Evolutionary conservation across 257 asterid species (phyloP).

Genomic region (Rhazya stricta): DNA sequence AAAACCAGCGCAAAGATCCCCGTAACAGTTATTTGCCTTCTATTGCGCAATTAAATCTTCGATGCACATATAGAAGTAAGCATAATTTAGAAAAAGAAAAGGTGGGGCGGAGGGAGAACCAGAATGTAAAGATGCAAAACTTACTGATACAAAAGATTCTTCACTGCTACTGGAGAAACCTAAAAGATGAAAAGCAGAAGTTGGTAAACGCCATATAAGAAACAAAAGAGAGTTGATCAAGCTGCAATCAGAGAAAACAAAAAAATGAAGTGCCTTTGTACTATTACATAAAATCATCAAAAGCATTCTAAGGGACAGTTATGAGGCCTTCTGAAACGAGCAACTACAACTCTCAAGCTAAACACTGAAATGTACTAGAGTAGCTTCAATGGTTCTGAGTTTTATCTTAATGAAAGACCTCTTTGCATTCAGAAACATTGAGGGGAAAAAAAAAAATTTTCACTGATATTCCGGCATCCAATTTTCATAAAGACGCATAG

Average conservation of each 20-base stretch:
- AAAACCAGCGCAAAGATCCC: neutral
- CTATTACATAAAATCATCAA: neutral
- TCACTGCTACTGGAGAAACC: constrained; percentile 20
- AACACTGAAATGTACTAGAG: neutral
- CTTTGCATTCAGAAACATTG: neutral
- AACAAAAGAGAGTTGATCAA: neutral
- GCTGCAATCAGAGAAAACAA: neutral
- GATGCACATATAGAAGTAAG: neutral
- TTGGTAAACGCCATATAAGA: neutral
- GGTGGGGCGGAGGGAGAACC: too few species aligned
- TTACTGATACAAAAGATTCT: constrained; percentile 27
- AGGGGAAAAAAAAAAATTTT: neutral
- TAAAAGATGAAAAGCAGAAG: constrained; percentile 10
- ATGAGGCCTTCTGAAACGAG: neutral
- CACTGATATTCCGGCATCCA: neutral
- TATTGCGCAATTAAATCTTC: neutral
- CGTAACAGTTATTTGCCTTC: neutral
- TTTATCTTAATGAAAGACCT: neutral
- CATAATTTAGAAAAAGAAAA: neutral
- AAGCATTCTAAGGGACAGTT: neutral
- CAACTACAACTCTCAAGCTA: neutral
- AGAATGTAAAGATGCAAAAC: constrained; percentile 16
- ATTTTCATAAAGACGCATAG: neutral
- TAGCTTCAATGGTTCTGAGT: neutral
- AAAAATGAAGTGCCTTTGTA: neutral